Evolutionary conservation across 352 stramenopile genomes (phyloP).

Genomic region (Aphanomyces astaci): DNA sequence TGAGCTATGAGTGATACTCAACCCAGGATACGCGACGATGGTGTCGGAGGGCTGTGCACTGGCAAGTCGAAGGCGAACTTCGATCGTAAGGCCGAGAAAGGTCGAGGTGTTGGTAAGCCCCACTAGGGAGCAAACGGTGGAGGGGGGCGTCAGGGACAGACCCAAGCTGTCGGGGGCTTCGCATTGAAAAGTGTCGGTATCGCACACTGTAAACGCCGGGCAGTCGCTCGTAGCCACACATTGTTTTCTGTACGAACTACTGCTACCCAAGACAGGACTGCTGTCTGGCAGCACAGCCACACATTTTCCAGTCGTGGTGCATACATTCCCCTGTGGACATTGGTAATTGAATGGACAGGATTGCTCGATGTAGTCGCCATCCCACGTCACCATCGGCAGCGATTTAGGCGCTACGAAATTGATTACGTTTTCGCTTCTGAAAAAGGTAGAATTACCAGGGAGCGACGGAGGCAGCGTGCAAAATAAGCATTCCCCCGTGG

Average conservation of each 20-base stretch:
- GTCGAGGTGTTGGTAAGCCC: background rate
- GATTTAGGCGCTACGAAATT: background rate
- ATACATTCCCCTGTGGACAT: too few relatives aligned
- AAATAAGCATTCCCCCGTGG: conserved; percentile 1
- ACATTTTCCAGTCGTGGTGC: background rate
- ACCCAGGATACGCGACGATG: conserved; percentile 4
- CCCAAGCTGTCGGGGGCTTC: background rate
- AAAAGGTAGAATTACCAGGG: background rate
- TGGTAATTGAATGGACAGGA: too few relatives aligned
- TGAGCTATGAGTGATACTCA: background rate
- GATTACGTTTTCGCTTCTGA: background rate
- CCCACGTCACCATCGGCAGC: background rate
- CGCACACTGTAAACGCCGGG: conserved; percentile 1
- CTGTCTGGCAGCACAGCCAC: background rate
- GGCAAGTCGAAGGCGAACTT: background rate
- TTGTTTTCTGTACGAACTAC: conserved; percentile 8
- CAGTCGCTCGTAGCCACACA: background rate
- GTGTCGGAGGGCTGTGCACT: background rate
- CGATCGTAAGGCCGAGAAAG: background rate
- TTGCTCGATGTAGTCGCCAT: too few relatives aligned
- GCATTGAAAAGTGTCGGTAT: background rate
- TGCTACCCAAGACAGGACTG: background rate
- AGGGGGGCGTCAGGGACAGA: background rate
- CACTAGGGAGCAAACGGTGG: background rate
- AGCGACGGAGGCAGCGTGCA: background rate